Evolutionary conservation across 2,329 filamentous ascomycete species (phyloP).

Genomic region (Diaporthe vexans): DNA sequence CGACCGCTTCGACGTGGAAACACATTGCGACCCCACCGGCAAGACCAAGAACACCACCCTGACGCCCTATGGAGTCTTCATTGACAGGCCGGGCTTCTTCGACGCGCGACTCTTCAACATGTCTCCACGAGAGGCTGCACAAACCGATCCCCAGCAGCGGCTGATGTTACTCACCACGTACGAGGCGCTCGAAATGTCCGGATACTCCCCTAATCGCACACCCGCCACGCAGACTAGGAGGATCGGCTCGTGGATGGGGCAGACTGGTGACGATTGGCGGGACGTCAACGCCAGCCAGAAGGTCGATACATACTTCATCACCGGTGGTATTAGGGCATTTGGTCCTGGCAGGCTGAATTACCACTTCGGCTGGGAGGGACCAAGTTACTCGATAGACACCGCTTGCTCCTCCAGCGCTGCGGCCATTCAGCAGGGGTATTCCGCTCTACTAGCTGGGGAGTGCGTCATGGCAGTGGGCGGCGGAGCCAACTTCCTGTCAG

Average conservation of each 20-base stretch:
- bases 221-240: constrained; percentile 53
- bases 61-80: constrained; percentile 61
- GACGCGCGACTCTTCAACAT: constrained; percentile 40
- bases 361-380: constrained; percentile 52
- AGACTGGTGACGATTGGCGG: constrained; percentile 66
- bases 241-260: constrained; percentile 76
- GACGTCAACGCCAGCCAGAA: constrained; percentile 69
- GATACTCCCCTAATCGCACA: constrained; percentile 48
- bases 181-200: constrained; percentile 58
- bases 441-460: constrained; percentile 72
- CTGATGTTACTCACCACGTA: constrained; percentile 33
- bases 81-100: constrained; percentile 33
- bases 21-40: constrained; percentile 45
- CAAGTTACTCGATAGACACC: constrained; percentile 54
- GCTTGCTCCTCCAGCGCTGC: constrained; percentile 55
- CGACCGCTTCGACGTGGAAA: constrained; percentile 33
- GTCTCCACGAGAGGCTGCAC: constrained; percentile 32
- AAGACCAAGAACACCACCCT: constrained; percentile 68
- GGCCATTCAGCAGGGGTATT: constrained; percentile 56
- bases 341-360: constrained; percentile 54
- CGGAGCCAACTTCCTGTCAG: constrained; percentile 73
- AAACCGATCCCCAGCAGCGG: constrained; percentile 38
- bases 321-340: constrained; percentile 48
- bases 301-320: constrained; percentile 41
- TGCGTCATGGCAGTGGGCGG: constrained; percentile 75